phyloP scores from a whole-genome alignment of 78 protist genomes.

The Dictyostelium discoideum region dicty_2.7 NC_007088.5:2271501-2272000 shows the following conservation, averaged over 20 bases:
- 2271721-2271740: conserved; percentile 18
- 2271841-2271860: background rate
- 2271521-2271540: background rate
- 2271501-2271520: conserved; percentile 20
- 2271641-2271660: too few relatives aligned
- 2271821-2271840: background rate
- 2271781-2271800: conserved; percentile 3
- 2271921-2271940: too few relatives aligned
- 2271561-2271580: background rate
- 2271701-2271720: conserved; percentile 47
- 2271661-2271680: background rate
- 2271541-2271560: background rate
- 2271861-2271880: too few relatives aligned
- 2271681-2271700: conserved; percentile 28
- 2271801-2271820: background rate
- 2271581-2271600: too few relatives aligned
- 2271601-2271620: too few relatives aligned
- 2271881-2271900: too few relatives aligned
- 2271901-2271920: too few relatives aligned
- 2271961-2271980: too few relatives aligned
- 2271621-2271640: too few relatives aligned
- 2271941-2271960: too few relatives aligned
- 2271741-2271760: conserved; percentile 54
- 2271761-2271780: conserved; percentile 58
- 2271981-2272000: too few relatives aligned